Evolutionary conservation across 805 yeast genomes (phyloP).

Genomic region (Torulaspora quercuum): DNA sequence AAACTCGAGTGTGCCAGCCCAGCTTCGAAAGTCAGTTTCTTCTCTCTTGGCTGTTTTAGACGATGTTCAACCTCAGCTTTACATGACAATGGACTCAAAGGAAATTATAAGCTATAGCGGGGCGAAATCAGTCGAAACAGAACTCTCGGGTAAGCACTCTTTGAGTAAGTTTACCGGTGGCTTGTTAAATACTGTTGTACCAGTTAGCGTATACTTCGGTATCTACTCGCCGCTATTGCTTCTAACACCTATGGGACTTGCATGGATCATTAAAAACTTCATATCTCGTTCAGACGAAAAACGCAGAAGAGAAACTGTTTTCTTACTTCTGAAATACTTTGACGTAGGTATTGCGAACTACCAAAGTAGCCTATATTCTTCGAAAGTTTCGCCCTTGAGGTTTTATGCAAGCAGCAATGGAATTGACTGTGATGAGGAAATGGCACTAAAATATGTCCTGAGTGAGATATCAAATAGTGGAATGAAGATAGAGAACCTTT

Average conservation of each 20-base stretch:
- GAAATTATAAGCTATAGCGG: constrained; percentile 3
- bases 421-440: neutral
- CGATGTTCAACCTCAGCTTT: constrained; percentile 11
- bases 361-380: neutral
- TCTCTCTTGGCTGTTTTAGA: too few species aligned
- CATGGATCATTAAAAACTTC: constrained; percentile 15
- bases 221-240: constrained; percentile 13
- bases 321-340: constrained; percentile 15
- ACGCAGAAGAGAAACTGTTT: constrained; percentile 15
- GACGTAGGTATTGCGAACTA: constrained; percentile 9
- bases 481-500: too few species aligned
- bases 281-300: constrained; percentile 7
- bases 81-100: constrained; percentile 6
- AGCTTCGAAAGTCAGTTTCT: too few species aligned
- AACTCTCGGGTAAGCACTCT: constrained; percentile 7
- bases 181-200: neutral
- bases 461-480: neutral
- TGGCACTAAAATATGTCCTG: neutral
- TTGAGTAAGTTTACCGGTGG: constrained; percentile 9
- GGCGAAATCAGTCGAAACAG: constrained; percentile 14
- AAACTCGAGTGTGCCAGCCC: constrained; percentile 4
- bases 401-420: neutral
- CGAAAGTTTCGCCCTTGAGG: neutral
- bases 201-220: constrained; percentile 12
- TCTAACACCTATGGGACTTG: constrained; percentile 15